Evolutionary conservation across 108 stramenopile species (phyloP).

Genomic region (Discostella stelligeroides): DNA sequence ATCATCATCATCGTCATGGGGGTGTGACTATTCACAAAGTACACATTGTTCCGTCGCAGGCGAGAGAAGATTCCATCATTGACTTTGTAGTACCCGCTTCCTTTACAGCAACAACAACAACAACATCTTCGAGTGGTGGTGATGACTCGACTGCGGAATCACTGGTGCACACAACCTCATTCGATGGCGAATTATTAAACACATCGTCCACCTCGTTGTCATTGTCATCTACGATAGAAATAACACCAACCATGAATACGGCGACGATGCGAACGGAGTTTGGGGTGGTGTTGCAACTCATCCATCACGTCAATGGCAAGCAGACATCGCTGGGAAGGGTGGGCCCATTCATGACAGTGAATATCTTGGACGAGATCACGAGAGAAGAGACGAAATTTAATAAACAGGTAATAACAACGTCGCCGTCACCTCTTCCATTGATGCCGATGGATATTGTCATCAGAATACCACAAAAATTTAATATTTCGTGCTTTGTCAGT

Average conservation of each 20-base stretch:
- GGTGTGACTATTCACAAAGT: too few relatives aligned
- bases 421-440: background rate
- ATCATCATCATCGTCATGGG: background rate
- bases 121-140: background rate
- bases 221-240: background rate
- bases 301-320: slow-evolving; percentile 21
- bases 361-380: slow-evolving; percentile 1
- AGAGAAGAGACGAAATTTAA: too few relatives aligned
- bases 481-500: too few relatives aligned
- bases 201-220: background rate
- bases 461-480: too few relatives aligned
- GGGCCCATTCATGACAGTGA: slow-evolving; percentile 28
- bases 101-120: too few relatives aligned
- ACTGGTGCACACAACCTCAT: too few relatives aligned
- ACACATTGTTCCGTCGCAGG: slow-evolving; percentile 28
- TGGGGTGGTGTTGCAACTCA: slow-evolving; percentile 19
- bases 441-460: background rate
- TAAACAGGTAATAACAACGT: too few relatives aligned
- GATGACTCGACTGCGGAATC: too few relatives aligned
- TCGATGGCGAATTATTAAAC: background rate
- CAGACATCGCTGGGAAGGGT: slow-evolving; percentile 32
- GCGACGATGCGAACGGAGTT: background rate
- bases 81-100: slow-evolving; percentile 8
- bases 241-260: background rate
- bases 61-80: slow-evolving; percentile 39